Evolutionary conservation across 2,329 filamentous ascomycete genomes (phyloP).

Genomic region (Curvularia sp.): DNA sequence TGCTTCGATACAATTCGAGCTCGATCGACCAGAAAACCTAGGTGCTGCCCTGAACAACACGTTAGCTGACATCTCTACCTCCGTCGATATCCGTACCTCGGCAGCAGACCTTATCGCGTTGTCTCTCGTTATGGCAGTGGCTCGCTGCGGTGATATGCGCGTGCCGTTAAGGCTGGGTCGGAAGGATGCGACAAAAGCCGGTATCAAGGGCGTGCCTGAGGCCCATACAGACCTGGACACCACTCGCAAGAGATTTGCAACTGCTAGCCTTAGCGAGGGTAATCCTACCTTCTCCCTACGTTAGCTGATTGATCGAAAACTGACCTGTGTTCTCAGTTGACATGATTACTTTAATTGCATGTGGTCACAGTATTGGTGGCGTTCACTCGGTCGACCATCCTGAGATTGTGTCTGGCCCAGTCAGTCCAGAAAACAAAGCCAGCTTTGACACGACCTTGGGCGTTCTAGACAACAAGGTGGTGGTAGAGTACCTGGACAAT

Average conservation of each 20-base stretch:
- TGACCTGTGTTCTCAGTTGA: constrained; percentile 17
- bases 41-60: constrained; percentile 46
- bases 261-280: constrained; percentile 38
- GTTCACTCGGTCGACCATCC: constrained; percentile 44
- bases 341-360: constrained; percentile 42
- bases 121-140: constrained; percentile 39
- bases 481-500: constrained; percentile 43
- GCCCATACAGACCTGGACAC: constrained; percentile 42
- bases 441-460: constrained; percentile 35
- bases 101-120: constrained; percentile 46
- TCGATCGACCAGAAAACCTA: constrained; percentile 35
- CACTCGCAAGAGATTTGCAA: constrained; percentile 39
- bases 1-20: constrained; percentile 47
- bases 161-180: constrained; percentile 44
- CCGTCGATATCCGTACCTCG: constrained; percentile 26
- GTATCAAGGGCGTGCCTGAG: constrained; percentile 41
- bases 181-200: constrained; percentile 42
- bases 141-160: constrained; percentile 37
- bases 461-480: constrained; percentile 40
- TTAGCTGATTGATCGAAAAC: neutral
- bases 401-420: constrained; percentile 37
- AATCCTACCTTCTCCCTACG: constrained; percentile 18
- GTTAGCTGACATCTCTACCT: constrained; percentile 37
- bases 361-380: constrained; percentile 48
- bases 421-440: constrained; percentile 30